These are phyloP conservation scores for Phytopythium chamaehyphon DNA, from an alignment of 352 stramenopile genomes.

Conservation along the genomic window DNA sequence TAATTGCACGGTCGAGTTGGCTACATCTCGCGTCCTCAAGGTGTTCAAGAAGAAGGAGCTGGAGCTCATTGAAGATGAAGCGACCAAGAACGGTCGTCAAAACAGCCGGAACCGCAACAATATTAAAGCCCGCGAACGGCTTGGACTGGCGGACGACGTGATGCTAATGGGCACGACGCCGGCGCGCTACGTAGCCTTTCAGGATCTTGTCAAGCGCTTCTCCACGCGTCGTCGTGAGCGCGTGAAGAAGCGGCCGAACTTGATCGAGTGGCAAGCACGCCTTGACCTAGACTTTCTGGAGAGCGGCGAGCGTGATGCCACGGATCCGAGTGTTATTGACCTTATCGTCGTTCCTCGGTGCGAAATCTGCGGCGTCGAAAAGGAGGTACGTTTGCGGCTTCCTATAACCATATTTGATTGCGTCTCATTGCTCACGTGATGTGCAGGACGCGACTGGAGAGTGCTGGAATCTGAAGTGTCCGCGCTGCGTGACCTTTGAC, in stretches of 20 bases:
- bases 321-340: conserved; percentile 53
- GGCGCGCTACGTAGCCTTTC: conserved; percentile 74
- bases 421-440: not conserved
- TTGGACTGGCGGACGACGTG: conserved; percentile 65
- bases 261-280: conserved; percentile 70
- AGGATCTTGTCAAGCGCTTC: conserved; percentile 84
- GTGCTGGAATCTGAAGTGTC: conserved; percentile 79
- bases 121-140: conserved; percentile 65
- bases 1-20: conserved; percentile 81
- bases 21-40: conserved; percentile 63
- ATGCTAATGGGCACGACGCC: conserved; percentile 81
- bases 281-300: conserved; percentile 63
- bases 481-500: conserved; percentile 64
- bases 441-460: conserved; percentile 48
- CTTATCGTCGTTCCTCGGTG: conserved; percentile 69
- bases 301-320: conserved; percentile 49
- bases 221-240: conserved; percentile 78
- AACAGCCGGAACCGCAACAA: conserved; percentile 65
- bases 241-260: conserved; percentile 82
- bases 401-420: conserved; percentile 3
- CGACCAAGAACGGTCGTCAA: conserved; percentile 45
- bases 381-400: conserved; percentile 45
- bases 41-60: conserved; percentile 89
- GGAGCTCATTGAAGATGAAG: conserved; percentile 59
- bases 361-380: conserved; percentile 80